Conservation (phyloP, 164 flowering plant genomes). For the Cinnamomum micranthum region DNA sequence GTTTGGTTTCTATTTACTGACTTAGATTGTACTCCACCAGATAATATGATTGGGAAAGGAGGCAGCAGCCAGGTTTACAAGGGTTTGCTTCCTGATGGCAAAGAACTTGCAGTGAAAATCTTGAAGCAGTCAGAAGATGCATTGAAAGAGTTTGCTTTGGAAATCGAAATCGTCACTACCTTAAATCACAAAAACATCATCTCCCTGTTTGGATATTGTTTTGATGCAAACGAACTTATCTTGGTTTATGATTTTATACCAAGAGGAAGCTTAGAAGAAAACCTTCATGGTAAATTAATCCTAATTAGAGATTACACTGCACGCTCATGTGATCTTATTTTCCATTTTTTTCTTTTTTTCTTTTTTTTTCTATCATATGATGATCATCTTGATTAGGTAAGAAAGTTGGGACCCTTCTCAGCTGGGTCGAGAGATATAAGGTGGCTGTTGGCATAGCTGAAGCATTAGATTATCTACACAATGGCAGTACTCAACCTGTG, state of each 20-base stretch:
- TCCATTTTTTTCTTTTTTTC: not conserved
- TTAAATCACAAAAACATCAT: constrained; percentile 75
- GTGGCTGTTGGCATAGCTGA: constrained; percentile 93
- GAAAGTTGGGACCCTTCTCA: constrained; percentile 41
- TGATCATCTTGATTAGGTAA: constrained; percentile 9
- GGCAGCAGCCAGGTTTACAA: constrained; percentile 85
- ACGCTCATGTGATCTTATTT: not conserved
- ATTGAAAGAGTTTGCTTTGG: constrained; percentile 62
- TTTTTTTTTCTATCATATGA: not conserved
- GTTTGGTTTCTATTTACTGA: not conserved
- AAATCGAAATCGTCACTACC: constrained; percentile 76
- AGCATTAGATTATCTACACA: constrained; percentile 83
- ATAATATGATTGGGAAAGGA: constrained; percentile 85
- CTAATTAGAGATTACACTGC: not conserved
- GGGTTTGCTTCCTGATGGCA: constrained; percentile 81
- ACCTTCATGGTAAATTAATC: constrained; percentile 65
- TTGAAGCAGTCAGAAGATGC: constrained; percentile 69
- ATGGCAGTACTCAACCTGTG: constrained; percentile 46
- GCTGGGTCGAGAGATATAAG: constrained; percentile 83
- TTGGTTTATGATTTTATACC: constrained; percentile 79
- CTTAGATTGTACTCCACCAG: constrained; percentile 28
- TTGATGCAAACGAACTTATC: constrained; percentile 61
- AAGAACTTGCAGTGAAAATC: constrained; percentile 83
- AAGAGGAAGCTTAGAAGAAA: constrained; percentile 92
- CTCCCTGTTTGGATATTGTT: constrained; percentile 81